A percentile compares a stretch with the other conserved stretches of the same genome.
These are phyloP conservation scores for Tolypocladium ovalisporum DNA, from an alignment of 2,329 filamentous ascomycete species.

Conservation along the genomic window DNA sequence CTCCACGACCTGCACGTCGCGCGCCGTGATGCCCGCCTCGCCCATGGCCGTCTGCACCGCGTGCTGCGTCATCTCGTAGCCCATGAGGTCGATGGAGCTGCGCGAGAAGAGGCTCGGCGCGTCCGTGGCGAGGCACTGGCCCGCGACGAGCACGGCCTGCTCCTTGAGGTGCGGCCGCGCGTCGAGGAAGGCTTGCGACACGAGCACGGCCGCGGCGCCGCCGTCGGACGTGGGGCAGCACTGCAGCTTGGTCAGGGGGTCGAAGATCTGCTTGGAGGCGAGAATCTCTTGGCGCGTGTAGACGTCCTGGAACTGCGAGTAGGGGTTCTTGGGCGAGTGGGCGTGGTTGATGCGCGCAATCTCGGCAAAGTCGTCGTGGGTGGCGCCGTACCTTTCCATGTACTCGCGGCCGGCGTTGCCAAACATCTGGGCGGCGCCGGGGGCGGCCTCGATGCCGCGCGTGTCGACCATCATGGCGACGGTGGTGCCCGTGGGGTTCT, in stretches of 20 bases:
- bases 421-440: conserved; percentile 85
- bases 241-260: conserved; percentile 91
- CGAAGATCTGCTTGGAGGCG: conserved; percentile 61
- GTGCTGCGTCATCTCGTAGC: conserved; percentile 69
- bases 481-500: conserved; percentile 65
- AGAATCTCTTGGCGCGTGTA: conserved; percentile 80
- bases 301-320: conserved; percentile 93
- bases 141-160: conserved; percentile 81
- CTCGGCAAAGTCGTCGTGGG: conserved; percentile 79
- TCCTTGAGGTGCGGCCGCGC: conserved; percentile 69
- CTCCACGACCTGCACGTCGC: conserved; percentile 75
- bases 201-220: conserved; percentile 76
- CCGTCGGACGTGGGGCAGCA: conserved; percentile 96
- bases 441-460: conserved; percentile 69
- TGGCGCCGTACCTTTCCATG: conserved; percentile 90
- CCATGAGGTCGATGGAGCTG: conserved; percentile 79
- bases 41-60: conserved; percentile 60
- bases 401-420: conserved; percentile 91
- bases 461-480: conserved; percentile 74
- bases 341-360: conserved; percentile 88
- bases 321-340: conserved; percentile 86
- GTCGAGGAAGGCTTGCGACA: conserved; percentile 81
- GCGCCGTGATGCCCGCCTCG: conserved; percentile 59
- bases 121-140: conserved; percentile 82
- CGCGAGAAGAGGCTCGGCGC: conserved; percentile 66